Conservation (phyloP, 108 stramenopile species). For the Cyclotella cryptica region DNA sequence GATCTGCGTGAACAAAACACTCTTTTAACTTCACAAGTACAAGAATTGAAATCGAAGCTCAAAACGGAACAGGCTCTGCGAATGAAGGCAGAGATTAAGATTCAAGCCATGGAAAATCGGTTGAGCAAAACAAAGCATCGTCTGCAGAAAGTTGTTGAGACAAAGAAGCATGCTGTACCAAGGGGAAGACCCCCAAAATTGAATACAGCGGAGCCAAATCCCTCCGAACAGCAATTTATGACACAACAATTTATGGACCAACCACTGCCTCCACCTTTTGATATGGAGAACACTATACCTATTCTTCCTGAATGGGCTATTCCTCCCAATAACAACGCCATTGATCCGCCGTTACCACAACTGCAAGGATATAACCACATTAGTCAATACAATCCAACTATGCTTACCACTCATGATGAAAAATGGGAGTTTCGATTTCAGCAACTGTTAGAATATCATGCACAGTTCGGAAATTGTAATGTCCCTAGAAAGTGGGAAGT, state of each 20-base stretch:
- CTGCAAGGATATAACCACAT: not conserved
- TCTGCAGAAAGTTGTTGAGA: slow-evolving; percentile 4
- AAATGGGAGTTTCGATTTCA: slow-evolving; percentile 16
- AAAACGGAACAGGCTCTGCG: not conserved
- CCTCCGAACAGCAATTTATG: not conserved
- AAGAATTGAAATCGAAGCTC: slow-evolving; percentile 21
- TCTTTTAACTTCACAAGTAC: not conserved
- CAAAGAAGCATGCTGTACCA: not conserved
- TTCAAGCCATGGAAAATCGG: not conserved
- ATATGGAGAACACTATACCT: not conserved
- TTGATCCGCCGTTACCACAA: not conserved
- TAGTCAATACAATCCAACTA: not conserved
- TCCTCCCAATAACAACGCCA: not conserved
- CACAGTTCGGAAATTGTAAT: slow-evolving; percentile 6
- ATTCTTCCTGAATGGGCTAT: too few relatives aligned
- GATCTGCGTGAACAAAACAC: slow-evolving; percentile 13
- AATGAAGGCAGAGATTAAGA: slow-evolving; percentile 2
- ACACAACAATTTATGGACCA: not conserved
- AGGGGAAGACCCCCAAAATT: slow-evolving; percentile 8
- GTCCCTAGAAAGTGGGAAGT: slow-evolving; percentile 3
- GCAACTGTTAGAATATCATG: slow-evolving; percentile 5
- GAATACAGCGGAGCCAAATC: not conserved
- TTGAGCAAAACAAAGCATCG: slow-evolving; percentile 2
- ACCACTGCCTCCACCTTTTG: not conserved
- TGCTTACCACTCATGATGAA: not conserved